phyloP scores from a whole-genome alignment of 2,329 filamentous ascomycete species.

The Aspergillus caelatus region DNA sequence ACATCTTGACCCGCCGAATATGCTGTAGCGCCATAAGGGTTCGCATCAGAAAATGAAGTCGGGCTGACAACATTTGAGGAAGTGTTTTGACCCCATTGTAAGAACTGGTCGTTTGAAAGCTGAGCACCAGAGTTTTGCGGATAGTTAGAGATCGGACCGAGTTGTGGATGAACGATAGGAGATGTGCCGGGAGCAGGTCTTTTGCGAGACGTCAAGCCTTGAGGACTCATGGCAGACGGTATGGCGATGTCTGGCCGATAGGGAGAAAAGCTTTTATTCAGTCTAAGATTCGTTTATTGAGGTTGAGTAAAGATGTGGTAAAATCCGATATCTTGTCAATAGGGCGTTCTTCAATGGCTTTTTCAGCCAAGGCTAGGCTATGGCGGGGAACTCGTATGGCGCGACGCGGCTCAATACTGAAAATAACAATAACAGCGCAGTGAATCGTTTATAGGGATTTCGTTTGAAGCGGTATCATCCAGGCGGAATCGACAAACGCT shows the following conservation, averaged over 20 bases:
- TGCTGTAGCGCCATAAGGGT: slow-evolving; percentile 30
- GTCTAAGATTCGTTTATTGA: not conserved
- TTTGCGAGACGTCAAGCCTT: slow-evolving; percentile 60
- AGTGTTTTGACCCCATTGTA: slow-evolving; percentile 57
- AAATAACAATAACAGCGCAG: not conserved
- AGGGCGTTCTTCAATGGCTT: not conserved
- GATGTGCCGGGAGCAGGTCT: slow-evolving; percentile 72
- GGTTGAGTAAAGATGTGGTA: not conserved
- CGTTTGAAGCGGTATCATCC: not conserved
- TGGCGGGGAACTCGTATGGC: slow-evolving; percentile 4
- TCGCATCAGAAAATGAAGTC: slow-evolving; percentile 46
- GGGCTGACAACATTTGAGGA: slow-evolving; percentile 33
- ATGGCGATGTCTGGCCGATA: slow-evolving; percentile 15
- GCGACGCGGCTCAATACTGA: not conserved
- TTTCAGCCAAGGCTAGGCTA: not conserved
- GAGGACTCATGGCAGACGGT: slow-evolving; percentile 40
- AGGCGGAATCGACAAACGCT: not conserved
- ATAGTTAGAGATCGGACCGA: slow-evolving; percentile 55
- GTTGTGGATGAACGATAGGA: slow-evolving; percentile 61
- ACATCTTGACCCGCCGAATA: slow-evolving; percentile 52
- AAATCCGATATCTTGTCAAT: not conserved
- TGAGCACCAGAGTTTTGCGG: slow-evolving; percentile 46
- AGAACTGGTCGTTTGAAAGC: slow-evolving; percentile 55
- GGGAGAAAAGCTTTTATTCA: slow-evolving; percentile 1
- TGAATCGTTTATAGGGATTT: not conserved